Conservation (phyloP, 2,329 filamentous ascomycete species). For the Ploettnerulaceae sp. region DNA sequence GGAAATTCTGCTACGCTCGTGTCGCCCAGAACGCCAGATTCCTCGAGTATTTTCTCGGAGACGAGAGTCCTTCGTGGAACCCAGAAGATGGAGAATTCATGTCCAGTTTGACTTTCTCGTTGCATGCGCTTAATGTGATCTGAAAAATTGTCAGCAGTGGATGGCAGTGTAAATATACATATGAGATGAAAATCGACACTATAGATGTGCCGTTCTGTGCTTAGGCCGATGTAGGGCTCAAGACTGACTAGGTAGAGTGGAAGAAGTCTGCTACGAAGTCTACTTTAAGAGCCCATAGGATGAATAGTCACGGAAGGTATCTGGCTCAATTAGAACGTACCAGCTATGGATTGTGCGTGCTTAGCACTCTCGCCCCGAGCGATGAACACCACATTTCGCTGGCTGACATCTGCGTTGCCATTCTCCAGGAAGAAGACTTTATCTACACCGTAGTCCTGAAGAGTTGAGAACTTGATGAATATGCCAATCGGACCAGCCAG, state of each 20-base stretch:
- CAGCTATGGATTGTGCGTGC: slow-evolving; percentile 80
- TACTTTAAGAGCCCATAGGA: slow-evolving; percentile 52
- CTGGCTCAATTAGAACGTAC: slow-evolving; percentile 45
- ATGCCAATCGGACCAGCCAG: slow-evolving; percentile 85
- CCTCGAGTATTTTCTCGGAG: slow-evolving; percentile 86
- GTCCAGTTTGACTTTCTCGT: slow-evolving; percentile 79
- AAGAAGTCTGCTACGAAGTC: slow-evolving; percentile 48
- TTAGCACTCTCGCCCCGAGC: slow-evolving; percentile 83
- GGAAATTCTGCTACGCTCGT: slow-evolving; percentile 84
- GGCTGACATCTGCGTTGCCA: slow-evolving; percentile 87
- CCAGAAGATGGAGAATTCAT: slow-evolving; percentile 98
- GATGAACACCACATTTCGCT: slow-evolving; percentile 92
- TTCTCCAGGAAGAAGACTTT: slow-evolving; percentile 97
- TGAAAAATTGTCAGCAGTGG: slow-evolving; percentile 54
- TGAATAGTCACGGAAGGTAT: background rate
- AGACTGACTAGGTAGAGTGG: slow-evolving; percentile 54
- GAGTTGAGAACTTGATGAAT: slow-evolving; percentile 89
- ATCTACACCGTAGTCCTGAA: slow-evolving; percentile 96
- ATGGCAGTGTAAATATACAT: slow-evolving; percentile 46
- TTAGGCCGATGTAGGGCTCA: slow-evolving; percentile 45
- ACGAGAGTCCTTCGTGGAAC: slow-evolving; percentile 87
- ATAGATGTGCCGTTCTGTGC: slow-evolving; percentile 37
- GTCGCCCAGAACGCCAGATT: slow-evolving; percentile 88
- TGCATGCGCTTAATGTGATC: slow-evolving; percentile 89
- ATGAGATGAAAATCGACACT: slow-evolving; percentile 36